These are phyloP conservation scores for Phytophthora lateralis DNA, from an alignment of 352 stramenopile species.

Conservation along the genomic window DNA sequence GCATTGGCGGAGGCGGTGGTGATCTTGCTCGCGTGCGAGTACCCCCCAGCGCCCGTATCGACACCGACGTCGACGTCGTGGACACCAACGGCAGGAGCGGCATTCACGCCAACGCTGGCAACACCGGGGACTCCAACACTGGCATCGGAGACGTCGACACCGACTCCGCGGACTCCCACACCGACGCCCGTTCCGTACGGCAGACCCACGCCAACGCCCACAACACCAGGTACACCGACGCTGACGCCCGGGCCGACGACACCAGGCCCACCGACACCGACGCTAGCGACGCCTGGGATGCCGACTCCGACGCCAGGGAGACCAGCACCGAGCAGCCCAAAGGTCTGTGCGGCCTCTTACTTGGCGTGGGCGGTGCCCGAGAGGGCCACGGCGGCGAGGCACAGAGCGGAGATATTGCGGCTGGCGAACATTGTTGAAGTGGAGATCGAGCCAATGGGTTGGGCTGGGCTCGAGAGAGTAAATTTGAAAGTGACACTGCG, in stretches of 20 bases:
- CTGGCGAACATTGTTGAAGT: slow-evolving; percentile 13
- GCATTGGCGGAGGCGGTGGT: too few species aligned
- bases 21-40: neutral
- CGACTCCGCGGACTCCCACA: too few species aligned
- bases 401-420: slow-evolving; percentile 20
- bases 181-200: slow-evolving; percentile 1
- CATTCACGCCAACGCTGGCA: slow-evolving; percentile 8
- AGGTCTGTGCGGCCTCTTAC: slow-evolving; percentile 21
- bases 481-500: too few species aligned
- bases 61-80: neutral
- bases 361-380: slow-evolving; percentile 1
- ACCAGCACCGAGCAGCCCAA: slow-evolving; percentile 14
- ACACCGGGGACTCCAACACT: slow-evolving; percentile 1
- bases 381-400: slow-evolving; percentile 14
- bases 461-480: too few species aligned
- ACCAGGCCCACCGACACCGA: neutral
- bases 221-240: neutral
- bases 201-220: too few species aligned
- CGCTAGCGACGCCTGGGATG: neutral
- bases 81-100: neutral
- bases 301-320: neutral
- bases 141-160: too few species aligned
- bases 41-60: neutral
- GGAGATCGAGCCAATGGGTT: too few species aligned
- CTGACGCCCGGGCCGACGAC: neutral